Evolutionary conservation across 1,139 yeast genomes (phyloP).

Genomic region (Yamadazyma siamensis): DNA sequence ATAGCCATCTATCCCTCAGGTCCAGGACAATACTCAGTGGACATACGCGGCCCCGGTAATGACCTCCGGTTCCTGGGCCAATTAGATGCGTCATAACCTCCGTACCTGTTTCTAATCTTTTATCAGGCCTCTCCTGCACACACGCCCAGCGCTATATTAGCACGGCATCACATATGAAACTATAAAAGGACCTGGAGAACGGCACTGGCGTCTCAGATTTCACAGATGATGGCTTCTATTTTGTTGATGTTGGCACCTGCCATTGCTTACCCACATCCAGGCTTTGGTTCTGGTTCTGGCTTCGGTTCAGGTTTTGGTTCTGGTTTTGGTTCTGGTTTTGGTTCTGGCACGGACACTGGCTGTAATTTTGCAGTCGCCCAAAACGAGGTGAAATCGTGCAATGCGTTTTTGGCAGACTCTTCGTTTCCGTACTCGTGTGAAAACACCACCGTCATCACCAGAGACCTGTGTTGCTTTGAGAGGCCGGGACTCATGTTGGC

Average conservation of each 20-base stretch:
- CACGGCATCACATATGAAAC: too few species aligned
- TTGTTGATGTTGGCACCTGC: conserved; percentile 4
- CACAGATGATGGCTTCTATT: too few species aligned
- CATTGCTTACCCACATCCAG: conserved; percentile 2
- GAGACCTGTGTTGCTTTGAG: conserved; percentile 33
- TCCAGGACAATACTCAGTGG: neutral
- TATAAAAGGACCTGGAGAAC: too few species aligned
- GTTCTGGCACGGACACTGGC: too few species aligned
- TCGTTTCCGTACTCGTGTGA: conserved; percentile 23
- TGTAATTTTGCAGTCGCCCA: conserved; percentile 2
- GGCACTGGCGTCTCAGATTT: neutral
- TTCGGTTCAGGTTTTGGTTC: too few species aligned
- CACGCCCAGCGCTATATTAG: too few species aligned
- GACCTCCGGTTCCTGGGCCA: conserved; percentile 1
- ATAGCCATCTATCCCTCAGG: neutral
- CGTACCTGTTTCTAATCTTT: too few species aligned
- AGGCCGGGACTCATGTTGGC: conserved; percentile 32
- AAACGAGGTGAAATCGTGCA: conserved; percentile 6
- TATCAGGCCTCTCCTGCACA: too few species aligned
- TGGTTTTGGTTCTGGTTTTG: too few species aligned
- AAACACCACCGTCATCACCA: conserved; percentile 19
- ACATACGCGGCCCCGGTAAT: conserved; percentile 1
- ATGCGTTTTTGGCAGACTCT: conserved; percentile 6
- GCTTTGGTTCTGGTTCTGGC: too few species aligned
- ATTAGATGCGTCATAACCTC: neutral